Percentiles rank a stretch among this genome's conserved stretches.
Evolutionary conservation across 202 grass and related monocot genomes (phyloP).

Genomic region (Alloteropsis angusta): DNA sequence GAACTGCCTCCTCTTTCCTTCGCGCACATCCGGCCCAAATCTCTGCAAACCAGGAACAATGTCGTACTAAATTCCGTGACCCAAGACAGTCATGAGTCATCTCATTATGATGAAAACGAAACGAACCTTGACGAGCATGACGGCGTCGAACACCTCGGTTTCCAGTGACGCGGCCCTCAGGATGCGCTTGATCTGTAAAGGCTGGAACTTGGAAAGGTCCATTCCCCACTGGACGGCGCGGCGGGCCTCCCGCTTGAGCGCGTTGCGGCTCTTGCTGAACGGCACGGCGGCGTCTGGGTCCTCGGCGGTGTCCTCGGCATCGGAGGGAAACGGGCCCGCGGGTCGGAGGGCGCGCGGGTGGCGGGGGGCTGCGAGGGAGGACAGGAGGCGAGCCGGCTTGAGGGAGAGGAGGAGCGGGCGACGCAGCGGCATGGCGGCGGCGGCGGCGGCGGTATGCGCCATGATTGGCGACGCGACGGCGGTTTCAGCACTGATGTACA

Average conservation of each 20-base stretch:
- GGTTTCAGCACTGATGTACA: not conserved
- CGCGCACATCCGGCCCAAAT: conserved; percentile 76
- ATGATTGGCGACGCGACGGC: conserved; percentile 19
- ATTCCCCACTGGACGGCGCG: conserved; percentile 78
- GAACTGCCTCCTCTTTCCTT: conserved; percentile 86
- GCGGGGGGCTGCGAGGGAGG: conserved; percentile 16
- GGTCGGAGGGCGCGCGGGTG: conserved; percentile 31
- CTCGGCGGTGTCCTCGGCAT: conserved; percentile 21
- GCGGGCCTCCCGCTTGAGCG: conserved; percentile 74
- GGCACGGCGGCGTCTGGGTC: not conserved
- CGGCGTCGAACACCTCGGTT: conserved; percentile 68
- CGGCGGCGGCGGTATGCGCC: conserved; percentile 32
- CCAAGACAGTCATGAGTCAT: not conserved
- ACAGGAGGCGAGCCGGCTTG: conserved; percentile 17
- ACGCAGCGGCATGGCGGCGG: conserved; percentile 26
- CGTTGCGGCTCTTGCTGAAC: conserved; percentile 63
- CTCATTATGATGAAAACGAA: not conserved
- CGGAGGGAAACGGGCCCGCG: conserved; percentile 10
- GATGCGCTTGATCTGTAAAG: conserved; percentile 67
- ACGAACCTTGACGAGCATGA: conserved; percentile 71
- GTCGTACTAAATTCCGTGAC: not conserved
- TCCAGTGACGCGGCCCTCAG: conserved; percentile 69
- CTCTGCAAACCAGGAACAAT: conserved; percentile 30
- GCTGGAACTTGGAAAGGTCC: conserved; percentile 70
- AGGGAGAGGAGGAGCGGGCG: conserved; percentile 31